A percentile compares a stretch with the other conserved stretches of the same genome.
phyloP scores from a whole-genome alignment of 768 basidiomycete genomes.

The Boletales sp. region DNA sequence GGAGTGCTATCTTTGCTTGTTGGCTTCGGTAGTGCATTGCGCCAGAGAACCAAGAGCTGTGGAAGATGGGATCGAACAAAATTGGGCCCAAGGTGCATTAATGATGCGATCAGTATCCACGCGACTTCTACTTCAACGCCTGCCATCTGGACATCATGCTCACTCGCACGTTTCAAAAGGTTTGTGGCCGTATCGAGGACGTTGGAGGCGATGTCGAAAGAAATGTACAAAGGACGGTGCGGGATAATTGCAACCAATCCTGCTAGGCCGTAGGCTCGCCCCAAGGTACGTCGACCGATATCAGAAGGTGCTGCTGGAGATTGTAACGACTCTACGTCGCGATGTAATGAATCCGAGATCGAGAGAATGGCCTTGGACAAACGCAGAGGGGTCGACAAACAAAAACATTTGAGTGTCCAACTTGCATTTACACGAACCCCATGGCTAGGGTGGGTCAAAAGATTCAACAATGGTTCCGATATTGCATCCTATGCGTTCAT shows the following conservation, averaged over 20 bases:
- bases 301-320: constrained; percentile 73
- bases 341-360: constrained; percentile 78
- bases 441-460: constrained; percentile 84
- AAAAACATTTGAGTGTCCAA: constrained; percentile 88
- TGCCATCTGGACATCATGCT: constrained; percentile 83
- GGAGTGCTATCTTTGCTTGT: constrained; percentile 78
- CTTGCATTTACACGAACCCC: constrained; percentile 83
- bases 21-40: constrained; percentile 94
- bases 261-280: constrained; percentile 88
- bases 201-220: constrained; percentile 88
- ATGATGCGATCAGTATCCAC: constrained; percentile 86
- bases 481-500: constrained; percentile 63
- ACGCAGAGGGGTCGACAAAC: constrained; percentile 81
- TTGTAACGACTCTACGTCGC: constrained; percentile 71
- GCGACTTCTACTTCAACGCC: constrained; percentile 88
- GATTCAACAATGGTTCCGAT: constrained; percentile 77
- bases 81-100: constrained; percentile 90
- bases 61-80: constrained; percentile 93
- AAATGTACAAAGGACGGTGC: constrained; percentile 86
- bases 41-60: constrained; percentile 92
- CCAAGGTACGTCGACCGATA: constrained; percentile 66
- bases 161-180: constrained; percentile 85
- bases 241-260: constrained; percentile 85
- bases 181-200: constrained; percentile 89
- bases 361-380: constrained; percentile 75